Evolutionary conservation across 2,329 filamentous ascomycete species (phyloP).

Genomic region (Colletotrichum sidae): DNA sequence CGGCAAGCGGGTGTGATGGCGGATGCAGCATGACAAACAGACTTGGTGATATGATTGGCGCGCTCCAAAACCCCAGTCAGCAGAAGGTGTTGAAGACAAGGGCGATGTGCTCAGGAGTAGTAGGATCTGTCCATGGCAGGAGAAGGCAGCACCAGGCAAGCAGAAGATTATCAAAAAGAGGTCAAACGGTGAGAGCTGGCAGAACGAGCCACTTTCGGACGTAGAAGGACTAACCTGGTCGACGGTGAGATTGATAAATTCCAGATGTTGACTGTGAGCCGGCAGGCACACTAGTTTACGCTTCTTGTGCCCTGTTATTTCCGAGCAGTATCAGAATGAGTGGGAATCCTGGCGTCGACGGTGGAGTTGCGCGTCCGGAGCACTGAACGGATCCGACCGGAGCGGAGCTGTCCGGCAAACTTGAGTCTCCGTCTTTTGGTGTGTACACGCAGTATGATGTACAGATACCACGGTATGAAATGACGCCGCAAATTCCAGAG

Average conservation of each 20-base stretch:
- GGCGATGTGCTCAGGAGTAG: not conserved
- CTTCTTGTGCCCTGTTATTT: conserved; percentile 8
- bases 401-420: not conserved
- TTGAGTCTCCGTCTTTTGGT: too few species aligned
- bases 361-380: conserved; percentile 32
- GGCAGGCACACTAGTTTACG: not conserved
- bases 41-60: conserved; percentile 10
- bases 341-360: not conserved
- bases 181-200: too few species aligned
- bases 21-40: conserved; percentile 29
- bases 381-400: conserved; percentile 4
- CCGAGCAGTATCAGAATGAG: not conserved
- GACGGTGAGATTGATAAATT: not conserved
- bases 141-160: too few species aligned
- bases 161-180: too few species aligned
- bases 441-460: too few species aligned
- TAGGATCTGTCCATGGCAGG: not conserved
- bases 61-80: conserved; percentile 8
- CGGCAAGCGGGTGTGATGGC: not conserved
- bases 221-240: too few species aligned
- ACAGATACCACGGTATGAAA: too few species aligned
- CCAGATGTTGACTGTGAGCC: not conserved
- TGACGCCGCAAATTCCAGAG: too few species aligned
- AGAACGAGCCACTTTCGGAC: too few species aligned
- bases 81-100: not conserved